phyloP scores from a whole-genome alignment of 257 asterid genomes.

The Nicotiana tomentosiformis region DNA sequence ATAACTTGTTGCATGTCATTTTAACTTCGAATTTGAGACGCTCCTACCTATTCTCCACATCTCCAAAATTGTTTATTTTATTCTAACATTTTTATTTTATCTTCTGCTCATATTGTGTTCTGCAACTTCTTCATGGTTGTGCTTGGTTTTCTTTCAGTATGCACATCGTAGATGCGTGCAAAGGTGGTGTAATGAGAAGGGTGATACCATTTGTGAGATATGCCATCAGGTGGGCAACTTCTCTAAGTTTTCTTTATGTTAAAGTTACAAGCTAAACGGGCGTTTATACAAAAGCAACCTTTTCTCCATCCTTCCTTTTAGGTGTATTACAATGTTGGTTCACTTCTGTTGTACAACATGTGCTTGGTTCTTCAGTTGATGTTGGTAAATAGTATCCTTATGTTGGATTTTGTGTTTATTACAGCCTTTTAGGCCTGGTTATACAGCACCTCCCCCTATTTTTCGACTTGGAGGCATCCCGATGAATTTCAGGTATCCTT shows the following conservation, averaged over 20 bases:
- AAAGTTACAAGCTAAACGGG: background rate
- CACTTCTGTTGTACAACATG: background rate
- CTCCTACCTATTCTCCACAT: background rate
- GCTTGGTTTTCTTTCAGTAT: conserved; percentile 46
- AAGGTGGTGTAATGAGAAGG: conserved; percentile 98
- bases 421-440: conserved; percentile 90
- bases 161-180: conserved; percentile 95
- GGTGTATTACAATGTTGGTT: background rate
- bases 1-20: background rate
- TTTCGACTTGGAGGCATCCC: conserved; percentile 76
- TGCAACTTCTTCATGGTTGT: background rate
- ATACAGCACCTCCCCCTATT: conserved; percentile 89
- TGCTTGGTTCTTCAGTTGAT: background rate
- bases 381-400: background rate
- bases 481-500: conserved; percentile 66
- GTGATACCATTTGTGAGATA: conserved; percentile 89
- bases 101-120: background rate
- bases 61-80: background rate
- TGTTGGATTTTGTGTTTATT: conserved; percentile 1
- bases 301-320: background rate
- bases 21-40: background rate
- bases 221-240: conserved; percentile 75
- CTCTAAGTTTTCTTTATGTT: background rate
- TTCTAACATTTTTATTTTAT: background rate
- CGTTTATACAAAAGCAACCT: background rate